A percentile compares a stretch with the other conserved stretches of the same genome.
phyloP scores from a whole-genome alignment of 495 filamentous ascomycete genomes.

The Podospora tetraspora region DNA sequence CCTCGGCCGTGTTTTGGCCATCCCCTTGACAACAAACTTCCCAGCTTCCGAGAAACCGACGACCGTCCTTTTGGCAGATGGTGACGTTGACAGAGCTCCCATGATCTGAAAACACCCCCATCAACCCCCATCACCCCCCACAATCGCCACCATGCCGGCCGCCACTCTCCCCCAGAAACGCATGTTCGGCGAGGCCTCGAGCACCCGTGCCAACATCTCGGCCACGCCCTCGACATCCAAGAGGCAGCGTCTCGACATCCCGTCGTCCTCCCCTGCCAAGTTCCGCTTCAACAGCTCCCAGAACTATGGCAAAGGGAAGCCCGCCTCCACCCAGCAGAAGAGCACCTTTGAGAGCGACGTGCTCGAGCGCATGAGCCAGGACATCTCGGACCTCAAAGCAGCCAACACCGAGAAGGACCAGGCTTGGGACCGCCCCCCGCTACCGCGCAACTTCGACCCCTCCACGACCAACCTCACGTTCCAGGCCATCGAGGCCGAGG shows the following conservation, averaged over 20 bases:
- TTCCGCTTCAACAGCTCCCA: conserved; percentile 54
- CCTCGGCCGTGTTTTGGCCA: background rate
- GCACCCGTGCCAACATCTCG: conserved; percentile 41
- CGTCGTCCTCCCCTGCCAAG: conserved; percentile 44
- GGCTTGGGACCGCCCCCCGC: conserved; percentile 76
- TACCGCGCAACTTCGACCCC: conserved; percentile 65
- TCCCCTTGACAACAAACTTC: background rate
- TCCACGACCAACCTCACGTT: conserved; percentile 69
- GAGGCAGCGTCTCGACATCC: conserved; percentile 68
- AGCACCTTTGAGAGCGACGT: conserved; percentile 92
- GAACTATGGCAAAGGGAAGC: conserved; percentile 52
- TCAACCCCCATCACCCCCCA: background rate
- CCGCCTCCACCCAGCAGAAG: conserved; percentile 77
- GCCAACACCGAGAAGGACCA: conserved; percentile 90
- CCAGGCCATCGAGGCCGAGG: conserved; percentile 93
- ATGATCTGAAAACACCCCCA: conserved; percentile 9
- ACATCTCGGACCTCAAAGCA: conserved; percentile 76
- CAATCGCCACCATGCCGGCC: conserved; percentile 33
- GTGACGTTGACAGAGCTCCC: background rate
- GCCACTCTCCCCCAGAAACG: conserved; percentile 50
- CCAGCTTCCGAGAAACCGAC: background rate
- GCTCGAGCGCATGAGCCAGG: conserved; percentile 89
- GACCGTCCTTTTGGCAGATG: background rate
- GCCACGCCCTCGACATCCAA: conserved; percentile 47
- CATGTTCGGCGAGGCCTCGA: conserved; percentile 46